Percentiles rank a stretch among this genome's conserved stretches.
phyloP scores from a whole-genome alignment of 257 asterid species.

The Solanum virginianum region DNA sequence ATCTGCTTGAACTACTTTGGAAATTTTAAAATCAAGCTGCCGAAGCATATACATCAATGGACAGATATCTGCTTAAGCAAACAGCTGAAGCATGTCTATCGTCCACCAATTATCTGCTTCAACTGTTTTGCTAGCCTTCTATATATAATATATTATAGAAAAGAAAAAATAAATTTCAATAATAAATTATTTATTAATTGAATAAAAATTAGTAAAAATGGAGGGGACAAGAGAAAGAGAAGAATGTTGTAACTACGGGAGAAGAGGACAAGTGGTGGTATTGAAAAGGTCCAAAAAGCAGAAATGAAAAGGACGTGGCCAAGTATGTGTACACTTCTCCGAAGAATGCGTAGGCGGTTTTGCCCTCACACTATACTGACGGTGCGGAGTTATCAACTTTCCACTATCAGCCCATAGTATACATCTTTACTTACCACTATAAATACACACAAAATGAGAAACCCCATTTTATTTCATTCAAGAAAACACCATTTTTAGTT shows the following conservation, averaged over 20 bases:
- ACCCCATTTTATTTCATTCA: background rate
- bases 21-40: too few species aligned
- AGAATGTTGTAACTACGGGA: background rate
- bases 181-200: too few species aligned
- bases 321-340: background rate
- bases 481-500: background rate
- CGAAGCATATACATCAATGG: too few species aligned
- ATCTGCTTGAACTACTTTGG: too few species aligned
- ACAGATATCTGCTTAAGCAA: too few species aligned
- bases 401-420: background rate
- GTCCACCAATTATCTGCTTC: too few species aligned
- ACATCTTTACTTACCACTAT: background rate
- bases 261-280: background rate
- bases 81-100: too few species aligned
- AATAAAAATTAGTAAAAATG: too few species aligned
- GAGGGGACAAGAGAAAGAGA: too few species aligned
- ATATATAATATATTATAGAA: too few species aligned
- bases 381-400: background rate
- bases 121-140: too few species aligned
- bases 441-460: background rate
- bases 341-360: background rate
- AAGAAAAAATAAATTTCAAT: too few species aligned
- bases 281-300: background rate
- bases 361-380: background rate
- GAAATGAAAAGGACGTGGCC: background rate